Evolutionary conservation across 2,329 filamentous ascomycete genomes (phyloP).

Genomic region (Neofusicoccum sp.): DNA sequence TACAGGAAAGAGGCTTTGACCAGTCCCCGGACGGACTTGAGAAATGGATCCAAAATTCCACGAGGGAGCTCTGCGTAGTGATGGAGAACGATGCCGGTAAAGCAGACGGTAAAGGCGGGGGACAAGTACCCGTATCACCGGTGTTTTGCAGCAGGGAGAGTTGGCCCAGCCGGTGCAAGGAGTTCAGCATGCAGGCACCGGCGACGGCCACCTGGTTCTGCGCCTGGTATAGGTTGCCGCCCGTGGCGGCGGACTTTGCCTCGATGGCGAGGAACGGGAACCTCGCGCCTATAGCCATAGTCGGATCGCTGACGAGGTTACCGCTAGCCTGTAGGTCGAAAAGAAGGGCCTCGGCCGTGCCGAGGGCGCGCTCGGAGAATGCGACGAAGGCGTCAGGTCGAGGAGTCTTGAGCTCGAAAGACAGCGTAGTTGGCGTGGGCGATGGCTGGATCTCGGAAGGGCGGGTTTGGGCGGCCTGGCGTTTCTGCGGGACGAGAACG

Average conservation of each 20-base stretch:
- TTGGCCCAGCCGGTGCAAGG: neutral
- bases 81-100: neutral
- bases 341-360: neutral
- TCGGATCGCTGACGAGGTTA: neutral
- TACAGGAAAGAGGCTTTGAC: neutral
- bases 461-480: neutral
- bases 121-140: neutral
- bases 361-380: neutral
- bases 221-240: neutral
- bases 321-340: neutral
- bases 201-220: slow-evolving; percentile 8
- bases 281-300: neutral
- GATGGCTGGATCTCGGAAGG: neutral
- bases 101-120: neutral
- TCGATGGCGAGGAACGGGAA: slow-evolving; percentile 6
- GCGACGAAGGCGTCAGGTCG: neutral
- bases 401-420: neutral
- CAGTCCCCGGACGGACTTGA: no score
- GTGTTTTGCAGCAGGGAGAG: neutral
- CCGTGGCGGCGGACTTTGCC: neutral
- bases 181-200: neutral
- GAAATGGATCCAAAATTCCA: neutral
- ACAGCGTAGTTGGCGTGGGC: neutral
- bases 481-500: neutral
- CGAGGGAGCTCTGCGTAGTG: neutral